These are phyloP conservation scores for Penicilliopsis zonata DNA, from an alignment of 495 filamentous ascomycete genomes.

Conservation along the genomic window DNA sequence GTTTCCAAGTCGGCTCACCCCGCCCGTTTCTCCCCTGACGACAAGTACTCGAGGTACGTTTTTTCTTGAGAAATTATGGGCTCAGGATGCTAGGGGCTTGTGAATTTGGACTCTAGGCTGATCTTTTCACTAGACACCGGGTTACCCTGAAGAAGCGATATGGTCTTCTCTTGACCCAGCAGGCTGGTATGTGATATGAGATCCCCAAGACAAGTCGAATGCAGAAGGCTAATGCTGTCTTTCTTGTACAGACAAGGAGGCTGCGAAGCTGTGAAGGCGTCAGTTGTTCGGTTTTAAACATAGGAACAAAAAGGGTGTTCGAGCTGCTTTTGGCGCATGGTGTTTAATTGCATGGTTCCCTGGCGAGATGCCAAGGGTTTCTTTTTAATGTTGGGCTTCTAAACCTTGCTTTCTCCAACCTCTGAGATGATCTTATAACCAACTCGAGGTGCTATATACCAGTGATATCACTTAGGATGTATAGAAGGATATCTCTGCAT, in stretches of 20 bases:
- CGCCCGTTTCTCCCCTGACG: constrained; percentile 92
- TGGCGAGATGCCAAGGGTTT: constrained; percentile 13
- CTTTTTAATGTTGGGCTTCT: constrained; percentile 2
- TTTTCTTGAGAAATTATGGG: not conserved
- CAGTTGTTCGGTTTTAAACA: constrained; percentile 8
- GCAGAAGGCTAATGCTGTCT: not conserved
- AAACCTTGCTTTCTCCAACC: not conserved
- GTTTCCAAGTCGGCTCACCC: constrained; percentile 95
- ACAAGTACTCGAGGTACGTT: constrained; percentile 80
- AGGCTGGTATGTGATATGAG: constrained; percentile 33
- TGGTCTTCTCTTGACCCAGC: constrained; percentile 73
- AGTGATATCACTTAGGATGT: too few species aligned
- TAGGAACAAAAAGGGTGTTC: constrained; percentile 14
- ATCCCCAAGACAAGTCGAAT: not conserved
- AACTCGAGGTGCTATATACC: too few species aligned
- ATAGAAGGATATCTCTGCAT: too few species aligned
- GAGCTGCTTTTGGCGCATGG: constrained; percentile 31
- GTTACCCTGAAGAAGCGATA: constrained; percentile 90
- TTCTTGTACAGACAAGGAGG: constrained; percentile 14
- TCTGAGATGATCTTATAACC: too few species aligned
- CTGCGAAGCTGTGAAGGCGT: constrained; percentile 16
- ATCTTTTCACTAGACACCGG: constrained; percentile 48
- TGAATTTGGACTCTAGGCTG: too few species aligned
- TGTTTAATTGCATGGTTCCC: constrained; percentile 27
- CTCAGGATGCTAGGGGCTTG: too few species aligned